phyloP scores from a whole-genome alignment of 2,329 filamentous ascomycete species.

The Blastomyces emzantsi region DNA sequence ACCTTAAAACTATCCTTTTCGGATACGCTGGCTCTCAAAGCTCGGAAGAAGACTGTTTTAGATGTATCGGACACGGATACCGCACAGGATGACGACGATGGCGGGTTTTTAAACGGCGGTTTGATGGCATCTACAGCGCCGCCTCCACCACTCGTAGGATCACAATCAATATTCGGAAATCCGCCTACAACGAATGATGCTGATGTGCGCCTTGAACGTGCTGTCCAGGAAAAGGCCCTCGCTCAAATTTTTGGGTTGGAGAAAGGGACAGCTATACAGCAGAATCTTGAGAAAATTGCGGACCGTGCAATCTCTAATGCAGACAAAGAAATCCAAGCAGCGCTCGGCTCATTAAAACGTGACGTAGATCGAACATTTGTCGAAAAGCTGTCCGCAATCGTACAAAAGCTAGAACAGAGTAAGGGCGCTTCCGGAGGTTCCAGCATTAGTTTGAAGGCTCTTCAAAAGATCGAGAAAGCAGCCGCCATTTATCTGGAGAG shows the following conservation, averaged over 20 bases:
- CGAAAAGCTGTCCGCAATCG: slow-evolving; percentile 14
- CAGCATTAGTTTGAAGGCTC: slow-evolving; percentile 39
- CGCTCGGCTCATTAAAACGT: slow-evolving; percentile 6
- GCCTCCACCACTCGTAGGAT: neutral
- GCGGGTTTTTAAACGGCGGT: slow-evolving; percentile 39
- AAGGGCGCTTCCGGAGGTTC: slow-evolving; percentile 9
- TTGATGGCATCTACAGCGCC: slow-evolving; percentile 13
- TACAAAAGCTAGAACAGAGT: slow-evolving; percentile 9
- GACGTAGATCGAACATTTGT: slow-evolving; percentile 15
- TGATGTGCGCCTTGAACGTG: slow-evolving; percentile 16
- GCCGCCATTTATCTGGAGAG: slow-evolving; percentile 43
- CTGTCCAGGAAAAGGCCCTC: slow-evolving; percentile 19
- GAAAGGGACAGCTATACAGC: slow-evolving; percentile 12
- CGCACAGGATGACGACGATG: slow-evolving; percentile 22
- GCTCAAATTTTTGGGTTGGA: slow-evolving; percentile 17
- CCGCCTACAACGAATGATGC: slow-evolving; percentile 16
- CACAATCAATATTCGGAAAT: slow-evolving; percentile 5
- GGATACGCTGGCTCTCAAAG: slow-evolving; percentile 41
- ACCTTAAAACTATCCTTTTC: slow-evolving; percentile 53
- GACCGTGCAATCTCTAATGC: slow-evolving; percentile 14
- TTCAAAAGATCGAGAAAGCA: slow-evolving; percentile 45
- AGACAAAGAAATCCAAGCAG: slow-evolving; percentile 11
- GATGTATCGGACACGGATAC: slow-evolving; percentile 47
- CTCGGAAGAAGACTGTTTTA: slow-evolving; percentile 36
- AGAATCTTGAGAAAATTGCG: slow-evolving; percentile 12